These are phyloP conservation scores for Cercospora citrullina DNA, from an alignment of 2,329 filamentous ascomycete genomes.

Conservation along the genomic window DNA sequence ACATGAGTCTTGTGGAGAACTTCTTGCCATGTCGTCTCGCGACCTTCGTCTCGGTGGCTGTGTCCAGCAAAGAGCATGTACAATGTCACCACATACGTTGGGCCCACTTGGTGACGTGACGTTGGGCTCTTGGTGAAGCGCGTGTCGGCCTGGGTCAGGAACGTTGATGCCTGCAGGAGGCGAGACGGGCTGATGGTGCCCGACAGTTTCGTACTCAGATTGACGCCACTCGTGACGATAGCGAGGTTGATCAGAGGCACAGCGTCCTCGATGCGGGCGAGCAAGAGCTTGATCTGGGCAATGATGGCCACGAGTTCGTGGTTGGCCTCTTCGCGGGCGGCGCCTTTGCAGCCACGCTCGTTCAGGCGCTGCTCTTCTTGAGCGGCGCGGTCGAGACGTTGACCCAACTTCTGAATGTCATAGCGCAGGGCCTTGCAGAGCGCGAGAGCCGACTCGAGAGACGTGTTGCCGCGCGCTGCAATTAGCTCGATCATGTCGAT, in stretches of 20 bases:
- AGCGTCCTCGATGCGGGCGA: slow-evolving; percentile 81
- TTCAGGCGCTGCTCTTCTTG: slow-evolving; percentile 58
- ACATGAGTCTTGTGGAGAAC: slow-evolving; percentile 90
- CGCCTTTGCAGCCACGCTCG: slow-evolving; percentile 47
- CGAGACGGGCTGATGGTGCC: slow-evolving; percentile 85
- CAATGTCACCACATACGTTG: slow-evolving; percentile 79
- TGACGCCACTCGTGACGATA: slow-evolving; percentile 90
- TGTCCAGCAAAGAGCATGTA: slow-evolving; percentile 96
- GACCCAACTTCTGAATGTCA: slow-evolving; percentile 78
- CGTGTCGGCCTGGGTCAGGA: slow-evolving; percentile 82
- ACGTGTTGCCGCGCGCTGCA: slow-evolving; percentile 72
- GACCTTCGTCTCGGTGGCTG: slow-evolving; percentile 55
- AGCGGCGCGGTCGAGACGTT: slow-evolving; percentile 70
- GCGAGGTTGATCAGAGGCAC: slow-evolving; percentile 90
- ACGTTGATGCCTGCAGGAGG: slow-evolving; percentile 86
- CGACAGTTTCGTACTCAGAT: slow-evolving; percentile 75
- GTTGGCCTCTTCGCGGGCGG: slow-evolving; percentile 58
- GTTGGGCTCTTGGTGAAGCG: slow-evolving; percentile 69
- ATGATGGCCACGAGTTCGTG: slow-evolving; percentile 70
- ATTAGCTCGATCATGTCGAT: slow-evolving; percentile 93
- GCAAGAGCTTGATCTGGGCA: slow-evolving; percentile 69
- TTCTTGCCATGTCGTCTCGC: slow-evolving; percentile 87
- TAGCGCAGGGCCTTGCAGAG: slow-evolving; percentile 80
- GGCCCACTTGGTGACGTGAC: slow-evolving; percentile 76
- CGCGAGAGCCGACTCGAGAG: slow-evolving; percentile 79